These are phyloP conservation scores for Penicillium occitanis DNA, from an alignment of 2,329 filamentous ascomycete species.

Conservation along the genomic window DNA sequence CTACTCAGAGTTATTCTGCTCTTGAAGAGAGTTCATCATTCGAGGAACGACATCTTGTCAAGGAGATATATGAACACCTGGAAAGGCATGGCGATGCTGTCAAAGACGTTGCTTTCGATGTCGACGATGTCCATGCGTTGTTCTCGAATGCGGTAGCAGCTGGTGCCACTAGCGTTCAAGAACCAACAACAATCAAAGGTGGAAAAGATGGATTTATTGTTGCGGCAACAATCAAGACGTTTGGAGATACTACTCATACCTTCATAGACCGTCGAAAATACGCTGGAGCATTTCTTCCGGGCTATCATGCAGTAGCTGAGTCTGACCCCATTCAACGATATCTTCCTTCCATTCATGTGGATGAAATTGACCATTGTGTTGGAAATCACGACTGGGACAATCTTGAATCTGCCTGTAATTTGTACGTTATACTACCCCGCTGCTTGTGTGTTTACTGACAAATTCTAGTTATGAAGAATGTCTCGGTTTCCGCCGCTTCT, in stretches of 20 bases:
- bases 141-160: neutral
- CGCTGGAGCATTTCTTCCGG: neutral
- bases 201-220: neutral
- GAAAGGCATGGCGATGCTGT: neutral
- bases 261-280: neutral
- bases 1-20: neutral
- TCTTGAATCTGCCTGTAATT: neutral
- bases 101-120: neutral
- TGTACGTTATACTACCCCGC: neutral
- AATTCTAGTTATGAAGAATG: constrained; percentile 69
- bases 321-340: neutral
- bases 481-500: constrained; percentile 90
- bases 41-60: neutral
- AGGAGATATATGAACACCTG: neutral
- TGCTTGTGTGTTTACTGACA: neutral
- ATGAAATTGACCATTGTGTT: neutral
- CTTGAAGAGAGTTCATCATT: neutral
- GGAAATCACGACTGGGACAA: neutral
- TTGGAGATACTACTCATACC: neutral
- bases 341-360: neutral
- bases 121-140: neutral
- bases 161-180: neutral
- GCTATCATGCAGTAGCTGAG: neutral
- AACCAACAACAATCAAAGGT: neutral
- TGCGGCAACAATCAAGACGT: neutral